Percentiles rank a stretch among this genome's conserved stretches.
Conservation (phyloP, 106 monocot genomes). For the Amphibolis antarctica region DNA sequence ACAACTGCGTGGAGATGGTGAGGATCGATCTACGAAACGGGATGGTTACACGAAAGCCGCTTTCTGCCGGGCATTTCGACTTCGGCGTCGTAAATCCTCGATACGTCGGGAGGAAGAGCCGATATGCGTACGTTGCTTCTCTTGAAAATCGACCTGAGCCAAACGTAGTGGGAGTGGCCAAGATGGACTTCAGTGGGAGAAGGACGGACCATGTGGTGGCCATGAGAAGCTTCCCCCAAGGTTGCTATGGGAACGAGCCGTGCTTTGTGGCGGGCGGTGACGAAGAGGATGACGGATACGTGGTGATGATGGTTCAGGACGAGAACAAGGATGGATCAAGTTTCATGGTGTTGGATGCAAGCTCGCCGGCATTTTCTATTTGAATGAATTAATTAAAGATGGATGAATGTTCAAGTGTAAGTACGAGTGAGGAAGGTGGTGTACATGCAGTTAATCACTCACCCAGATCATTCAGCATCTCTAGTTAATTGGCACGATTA, state of each 20-base stretch:
- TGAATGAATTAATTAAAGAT: too few relatives aligned
- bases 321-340: conserved; percentile 11
- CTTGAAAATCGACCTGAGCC: conserved; percentile 23
- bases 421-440: too few relatives aligned
- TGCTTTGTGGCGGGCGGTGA: conserved; percentile 20
- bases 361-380: too few relatives aligned
- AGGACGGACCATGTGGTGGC: conserved; percentile 14
- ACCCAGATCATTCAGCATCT: too few relatives aligned
- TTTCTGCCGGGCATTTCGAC: conserved; percentile 16
- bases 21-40: conserved; percentile 42
- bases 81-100: conserved; percentile 19
- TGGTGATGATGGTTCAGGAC: conserved; percentile 16
- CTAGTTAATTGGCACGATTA: too few relatives aligned
- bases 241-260: conserved; percentile 26
- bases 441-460: too few relatives aligned
- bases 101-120: conserved; percentile 10
- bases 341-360: conserved; percentile 23
- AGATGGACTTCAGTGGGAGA: conserved; percentile 10
- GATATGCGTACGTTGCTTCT: conserved; percentile 19
- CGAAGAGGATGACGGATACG: conserved; percentile 18
- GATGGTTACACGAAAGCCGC: conserved; percentile 6
- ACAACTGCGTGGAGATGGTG: conserved; percentile 66
- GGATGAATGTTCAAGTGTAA: too few relatives aligned
- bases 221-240: conserved; percentile 4
- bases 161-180: conserved; percentile 22